Base-by-base conservation (phyloP, 306 rosid species). In the Vicia sativa region DNA sequence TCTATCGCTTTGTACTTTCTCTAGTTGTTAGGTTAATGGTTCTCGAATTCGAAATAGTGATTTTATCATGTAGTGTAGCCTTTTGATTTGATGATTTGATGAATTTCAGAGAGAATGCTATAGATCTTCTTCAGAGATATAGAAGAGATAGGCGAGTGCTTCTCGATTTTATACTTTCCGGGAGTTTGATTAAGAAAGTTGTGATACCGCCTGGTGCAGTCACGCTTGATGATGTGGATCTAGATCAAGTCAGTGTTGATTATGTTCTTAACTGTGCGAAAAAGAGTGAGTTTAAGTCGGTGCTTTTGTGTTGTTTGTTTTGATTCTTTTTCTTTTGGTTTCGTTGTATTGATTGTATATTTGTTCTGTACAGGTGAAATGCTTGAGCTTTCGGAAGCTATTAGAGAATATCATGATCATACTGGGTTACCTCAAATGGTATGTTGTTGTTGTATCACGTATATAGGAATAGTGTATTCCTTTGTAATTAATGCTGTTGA, bases 161-260 rank as follows among this genome's bases (percentile, higher is more conserved):
- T 58, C 97, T 93, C 50, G 97, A 93, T 72, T 93, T 93, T 78
- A 69, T 93, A 70, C 91, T 93, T 9, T 83, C 99, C 3, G 97
- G 97, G 52, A 90, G 96, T 71, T 80, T 93, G 67, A 84, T 93
- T 69, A 88, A 93, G 95, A 93, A 90, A 79, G 99, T 93, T 73
- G 82, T 84, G 39, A 93, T 93, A 97, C 99, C 99, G 67, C 99
- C 97, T 10, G 99, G 99, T 11, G 96, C 99, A 0, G 97, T 90
- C 72, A 85, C 97, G 0, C 90, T 93, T 6, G 99, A 93, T 73
- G 99, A 93, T 48, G 96, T 93, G 74, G 97, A 93, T 93, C 84
- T 93, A 11, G 97, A 93, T 77, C 99, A 93, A 93, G 92, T 93
- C 66, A 93, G 99, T 65, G 91, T 93, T 73, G 96, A 93, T 85